Evolutionary conservation across 345 rosid species (phyloP).

Genomic region (Bretschneidera sinensis): DNA sequence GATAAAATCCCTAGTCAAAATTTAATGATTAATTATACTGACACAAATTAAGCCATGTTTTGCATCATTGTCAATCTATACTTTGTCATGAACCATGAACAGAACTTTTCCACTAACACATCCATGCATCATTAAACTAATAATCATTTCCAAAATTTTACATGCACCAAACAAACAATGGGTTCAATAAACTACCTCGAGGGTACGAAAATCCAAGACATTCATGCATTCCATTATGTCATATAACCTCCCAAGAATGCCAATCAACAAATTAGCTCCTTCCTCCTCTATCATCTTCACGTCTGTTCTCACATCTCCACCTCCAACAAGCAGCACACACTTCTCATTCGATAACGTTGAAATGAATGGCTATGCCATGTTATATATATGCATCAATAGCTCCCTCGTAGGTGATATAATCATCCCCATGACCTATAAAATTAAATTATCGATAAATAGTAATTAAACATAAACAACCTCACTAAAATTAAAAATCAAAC

Average conservation of each 20-base stretch:
- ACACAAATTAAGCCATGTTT: too few species aligned
- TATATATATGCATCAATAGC: slow-evolving; percentile 72
- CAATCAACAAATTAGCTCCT: slow-evolving; percentile 86
- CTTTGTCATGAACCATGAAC: slow-evolving; percentile 1
- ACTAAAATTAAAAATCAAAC: background rate
- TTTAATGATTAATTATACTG: too few species aligned
- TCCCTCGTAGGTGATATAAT: slow-evolving; percentile 93
- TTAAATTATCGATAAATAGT: background rate
- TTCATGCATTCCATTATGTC: slow-evolving; percentile 86
- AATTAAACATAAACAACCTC: background rate
- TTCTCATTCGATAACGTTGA: slow-evolving; percentile 62
- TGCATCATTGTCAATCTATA: background rate
- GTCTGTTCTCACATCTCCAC: slow-evolving; percentile 70
- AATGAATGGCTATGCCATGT: slow-evolving; percentile 76
- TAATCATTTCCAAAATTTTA: background rate
- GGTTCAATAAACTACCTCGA: slow-evolving; percentile 49
- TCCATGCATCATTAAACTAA: background rate
- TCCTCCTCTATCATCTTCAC: slow-evolving; percentile 70
- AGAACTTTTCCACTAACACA: background rate
- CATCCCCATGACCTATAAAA: slow-evolving; percentile 71
- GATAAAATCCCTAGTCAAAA: too few species aligned
- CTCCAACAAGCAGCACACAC: slow-evolving; percentile 84
- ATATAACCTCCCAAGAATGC: slow-evolving; percentile 82
- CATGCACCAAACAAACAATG: background rate
- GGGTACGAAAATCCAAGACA: slow-evolving; percentile 58